phyloP scores from a whole-genome alignment of 2,329 filamentous ascomycete genomes.

The Pseudogymnoascus sp. region DNA sequence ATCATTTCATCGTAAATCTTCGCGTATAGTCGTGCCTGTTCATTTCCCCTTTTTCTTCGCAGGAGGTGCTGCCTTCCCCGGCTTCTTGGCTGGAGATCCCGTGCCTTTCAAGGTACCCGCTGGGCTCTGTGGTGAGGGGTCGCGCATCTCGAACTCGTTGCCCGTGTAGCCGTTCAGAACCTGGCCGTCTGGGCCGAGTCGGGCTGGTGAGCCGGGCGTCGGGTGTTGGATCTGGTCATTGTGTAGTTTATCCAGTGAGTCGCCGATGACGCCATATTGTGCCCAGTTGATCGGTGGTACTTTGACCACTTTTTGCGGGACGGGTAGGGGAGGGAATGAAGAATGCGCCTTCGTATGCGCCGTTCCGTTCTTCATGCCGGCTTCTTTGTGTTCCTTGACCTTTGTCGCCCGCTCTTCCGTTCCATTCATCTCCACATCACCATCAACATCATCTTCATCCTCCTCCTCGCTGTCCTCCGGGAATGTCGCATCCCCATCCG shows the following conservation, averaged over 20 bases:
- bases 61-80: background rate
- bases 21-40: background rate
- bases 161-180: background rate
- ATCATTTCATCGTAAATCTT: background rate
- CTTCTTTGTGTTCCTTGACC: background rate
- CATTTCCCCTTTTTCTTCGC: background rate
- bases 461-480: conserved; percentile 20
- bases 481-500: conserved; percentile 18
- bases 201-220: conserved; percentile 43
- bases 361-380: background rate
- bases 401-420: background rate
- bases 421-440: conserved; percentile 10
- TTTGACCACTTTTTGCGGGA: conserved; percentile 72
- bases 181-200: conserved; percentile 15
- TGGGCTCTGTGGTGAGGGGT: background rate
- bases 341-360: background rate
- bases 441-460: conserved; percentile 27
- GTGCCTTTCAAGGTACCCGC: background rate
- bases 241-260: conserved; percentile 75
- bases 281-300: conserved; percentile 90
- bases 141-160: background rate
- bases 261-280: conserved; percentile 84
- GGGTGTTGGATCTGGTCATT: conserved; percentile 66
- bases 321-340: conserved; percentile 42
- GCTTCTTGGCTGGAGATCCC: background rate